Evolutionary conservation across 192 early-diverging fungal genomes (phyloP), one percentile per base, ranked within the genome.

Genomic region (Coemansia sp.): DNA sequence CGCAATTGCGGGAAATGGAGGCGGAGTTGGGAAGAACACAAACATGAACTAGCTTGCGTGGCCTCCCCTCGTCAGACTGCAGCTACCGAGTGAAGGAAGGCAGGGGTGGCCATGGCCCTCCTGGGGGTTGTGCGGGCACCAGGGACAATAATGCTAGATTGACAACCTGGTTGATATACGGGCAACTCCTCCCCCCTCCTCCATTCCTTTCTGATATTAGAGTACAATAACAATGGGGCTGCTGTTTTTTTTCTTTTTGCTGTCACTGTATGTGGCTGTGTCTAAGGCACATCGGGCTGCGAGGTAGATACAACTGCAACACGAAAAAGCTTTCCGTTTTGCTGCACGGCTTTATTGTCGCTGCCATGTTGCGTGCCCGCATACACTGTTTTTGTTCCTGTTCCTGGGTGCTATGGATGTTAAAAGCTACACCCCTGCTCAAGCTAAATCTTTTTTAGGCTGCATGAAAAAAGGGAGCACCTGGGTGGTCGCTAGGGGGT

Each of bases 311-410:
- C 28, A 56, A 51, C 47, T 31, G 28, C 28, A 31, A 42, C 14
- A 56, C 47, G 60, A 47, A 56, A 53, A 56, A 56, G 34, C 40
- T 65, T 71, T 65, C 63, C 58, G 69, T 50, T 61, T 61, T 58
- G 69, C 47, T 65, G 69, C 69, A 71, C 23, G 58, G 23, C 25
- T 56, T 64, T 71, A 68, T 68, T 68, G 66, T 68, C 34, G 26
- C 51, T 5, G 50, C 14, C 25, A 15, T 49, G 23, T 23, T 42
- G 61, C 34, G 34, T 52, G 52, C 50, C 61, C 26, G 49, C 59
- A 61, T 61, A 31, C 59, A 31, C 26, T 25, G 44, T 28, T 60
- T 37, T 18, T 57, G 37, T 44, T 23, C 49, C 31, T 61, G 49
- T 52, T 54, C 40, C 52, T 48, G 46, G 46, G 46, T 18, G 46